Percentiles rank a stretch among this genome's conserved stretches.
These are phyloP conservation scores for Juglanconis oblonga DNA, from an alignment of 2,329 filamentous ascomycete species.

Conservation along the genomic window DNA sequence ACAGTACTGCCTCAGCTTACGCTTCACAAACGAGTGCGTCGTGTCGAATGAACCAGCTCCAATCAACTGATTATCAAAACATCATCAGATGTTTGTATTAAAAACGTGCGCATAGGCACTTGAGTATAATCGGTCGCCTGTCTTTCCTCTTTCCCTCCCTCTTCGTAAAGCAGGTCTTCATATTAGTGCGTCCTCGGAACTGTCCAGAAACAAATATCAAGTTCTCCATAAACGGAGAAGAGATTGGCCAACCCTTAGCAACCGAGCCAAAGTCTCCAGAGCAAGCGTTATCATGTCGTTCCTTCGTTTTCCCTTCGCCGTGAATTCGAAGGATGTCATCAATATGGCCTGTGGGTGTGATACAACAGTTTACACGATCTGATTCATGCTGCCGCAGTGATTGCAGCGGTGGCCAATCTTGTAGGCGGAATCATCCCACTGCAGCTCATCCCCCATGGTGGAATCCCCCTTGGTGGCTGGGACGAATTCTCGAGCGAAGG, in stretches of 20 bases:
- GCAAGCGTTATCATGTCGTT: background rate
- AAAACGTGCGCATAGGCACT: too few species aligned
- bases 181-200: too few species aligned
- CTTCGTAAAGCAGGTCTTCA: too few species aligned
- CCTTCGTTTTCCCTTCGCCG: background rate
- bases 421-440: constrained; percentile 23
- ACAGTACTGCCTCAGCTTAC: too few species aligned
- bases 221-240: background rate
- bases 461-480: constrained; percentile 12
- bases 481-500: constrained; percentile 11
- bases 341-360: background rate
- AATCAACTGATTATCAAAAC: too few species aligned
- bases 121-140: too few species aligned
- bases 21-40: too few species aligned
- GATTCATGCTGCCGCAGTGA: constrained; percentile 7
- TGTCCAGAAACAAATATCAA: background rate
- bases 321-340: background rate
- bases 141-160: too few species aligned
- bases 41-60: too few species aligned
- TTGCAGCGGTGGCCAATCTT: constrained; percentile 6
- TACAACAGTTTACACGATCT: background rate
- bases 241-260: background rate
- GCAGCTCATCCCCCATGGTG: constrained; percentile 30
- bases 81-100: too few species aligned
- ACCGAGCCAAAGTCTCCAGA: background rate